Base-by-base conservation (phyloP, 2,329 filamentous ascomycete species). In the Claviceps spartinae region DNA sequence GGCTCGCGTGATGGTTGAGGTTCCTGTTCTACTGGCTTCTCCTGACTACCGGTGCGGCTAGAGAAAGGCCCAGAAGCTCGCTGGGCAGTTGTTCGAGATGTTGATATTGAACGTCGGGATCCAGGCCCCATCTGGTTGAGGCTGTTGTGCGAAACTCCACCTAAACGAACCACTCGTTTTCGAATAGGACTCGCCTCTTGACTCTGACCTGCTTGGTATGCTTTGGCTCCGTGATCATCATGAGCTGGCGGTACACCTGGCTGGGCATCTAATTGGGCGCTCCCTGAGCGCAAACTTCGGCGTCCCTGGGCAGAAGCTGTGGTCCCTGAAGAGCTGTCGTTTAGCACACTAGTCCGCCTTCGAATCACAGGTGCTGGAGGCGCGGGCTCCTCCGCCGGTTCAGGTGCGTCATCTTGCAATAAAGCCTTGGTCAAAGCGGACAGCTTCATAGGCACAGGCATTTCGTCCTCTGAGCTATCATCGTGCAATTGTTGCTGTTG, bases 401-500 rank as follows among this genome's bases (percentile, higher is more conserved):
- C 72, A 8, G 79, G 75, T 3, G 71, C 76, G 44, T 78, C 78
- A 54, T 83, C 80, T 53, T 81, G 79, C 24, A 96, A 75, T 16
- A 96, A 74, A 20, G 88, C 90, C 64, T 93, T 91, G 48, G 91
- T 95, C 58, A 93, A 79, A 61, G 90, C 89, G 65, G 89, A 96
- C 65, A 96, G 85, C 71, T 93, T 94, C 80, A 93, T 88, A 61
- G 89, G 89, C 59, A 88, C 85, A 16, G 86, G 86, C 30, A 94
- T 87, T 68, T 96, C 91, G 62, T 96, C 91, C 68, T 96, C 91
- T 24, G 90, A 95, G 72, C 88, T 95, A 64, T 95, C 90, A 60
- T 87, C 83, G 58, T 64, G 57, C 54, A 65, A 83, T 54, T 65
- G 75, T 47, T 73, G 72, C 30, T 34, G 30, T 4, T 34, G 26